phyloP scores from a whole-genome alignment of 2,329 filamentous ascomycete species.

The Pseudogymnoascus sp. region DNA sequence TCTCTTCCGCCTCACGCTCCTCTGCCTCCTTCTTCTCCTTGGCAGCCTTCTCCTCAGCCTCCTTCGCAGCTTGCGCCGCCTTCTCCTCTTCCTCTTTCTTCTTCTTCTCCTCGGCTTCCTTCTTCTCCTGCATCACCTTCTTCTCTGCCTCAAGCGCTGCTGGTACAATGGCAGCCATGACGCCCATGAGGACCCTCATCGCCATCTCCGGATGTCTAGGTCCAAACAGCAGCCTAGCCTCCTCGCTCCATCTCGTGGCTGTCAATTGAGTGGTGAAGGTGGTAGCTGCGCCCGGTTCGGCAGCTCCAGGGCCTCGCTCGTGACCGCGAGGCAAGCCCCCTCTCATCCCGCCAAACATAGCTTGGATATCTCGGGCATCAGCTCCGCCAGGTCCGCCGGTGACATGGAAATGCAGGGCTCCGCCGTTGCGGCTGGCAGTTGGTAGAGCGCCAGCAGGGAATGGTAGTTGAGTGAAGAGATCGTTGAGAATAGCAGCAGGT shows the following conservation, averaged over 20 bases:
- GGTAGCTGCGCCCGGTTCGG: conserved; percentile 26
- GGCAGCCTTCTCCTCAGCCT: conserved; percentile 59
- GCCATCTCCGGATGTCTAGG: conserved; percentile 59
- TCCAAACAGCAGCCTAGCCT: conserved; percentile 80
- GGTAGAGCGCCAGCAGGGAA: not conserved
- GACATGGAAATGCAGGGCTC: conserved; percentile 54
- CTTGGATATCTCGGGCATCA: conserved; percentile 44
- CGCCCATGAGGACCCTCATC: conserved; percentile 56
- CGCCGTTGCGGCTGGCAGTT: conserved; percentile 34
- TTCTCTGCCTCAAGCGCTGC: conserved; percentile 77
- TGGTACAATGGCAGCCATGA: conserved; percentile 70
- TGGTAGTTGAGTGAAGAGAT: conserved; percentile 24
- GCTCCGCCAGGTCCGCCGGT: conserved; percentile 42
- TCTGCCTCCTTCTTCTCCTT: conserved; percentile 64
- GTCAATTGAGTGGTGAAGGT: conserved; percentile 65
- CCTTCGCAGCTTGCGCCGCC: conserved; percentile 60
- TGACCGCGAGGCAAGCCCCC: conserved; percentile 22
- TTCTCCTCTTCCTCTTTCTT: conserved; percentile 59
- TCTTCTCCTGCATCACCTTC: conserved; percentile 51
- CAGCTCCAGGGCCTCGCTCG: conserved; percentile 22
- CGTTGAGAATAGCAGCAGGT: conserved; percentile 15
- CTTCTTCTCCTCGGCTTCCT: conserved; percentile 52
- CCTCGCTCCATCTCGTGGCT: conserved; percentile 75
- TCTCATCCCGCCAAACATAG: conserved; percentile 27
- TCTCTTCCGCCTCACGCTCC: conserved; percentile 65